phyloP scores from a whole-genome alignment of 129 eudicot species.

The Chrysanthemum makinoi region DNA sequence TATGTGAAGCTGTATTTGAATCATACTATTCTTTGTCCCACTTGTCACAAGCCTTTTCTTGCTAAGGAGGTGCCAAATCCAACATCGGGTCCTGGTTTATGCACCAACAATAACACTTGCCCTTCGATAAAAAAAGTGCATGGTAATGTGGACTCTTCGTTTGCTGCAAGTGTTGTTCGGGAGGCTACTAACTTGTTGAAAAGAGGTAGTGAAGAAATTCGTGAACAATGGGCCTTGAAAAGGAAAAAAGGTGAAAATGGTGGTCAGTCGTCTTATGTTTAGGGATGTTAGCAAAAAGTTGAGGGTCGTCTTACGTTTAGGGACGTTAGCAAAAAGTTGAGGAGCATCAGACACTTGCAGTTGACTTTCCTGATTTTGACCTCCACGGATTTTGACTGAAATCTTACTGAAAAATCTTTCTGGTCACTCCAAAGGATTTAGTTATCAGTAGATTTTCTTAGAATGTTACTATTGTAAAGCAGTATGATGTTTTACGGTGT shows the following conservation, averaged over 20 bases:
- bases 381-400: too few relatives aligned
- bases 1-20: conserved; percentile 54
- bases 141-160: too few relatives aligned
- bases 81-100: background rate
- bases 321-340: background rate
- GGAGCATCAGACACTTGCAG: too few relatives aligned
- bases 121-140: conserved; percentile 34
- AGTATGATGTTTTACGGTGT: background rate
- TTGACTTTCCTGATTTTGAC: too few relatives aligned
- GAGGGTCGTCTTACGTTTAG: background rate
- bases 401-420: too few relatives aligned
- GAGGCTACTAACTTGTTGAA: conserved; percentile 38
- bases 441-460: too few relatives aligned
- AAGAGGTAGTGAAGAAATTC: conserved; percentile 34
- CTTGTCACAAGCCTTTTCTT: conserved; percentile 50
- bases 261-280: background rate
- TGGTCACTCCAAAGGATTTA: too few relatives aligned
- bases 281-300: background rate
- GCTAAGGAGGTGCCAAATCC: conserved; percentile 71
- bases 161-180: too few relatives aligned
- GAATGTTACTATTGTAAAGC: background rate
- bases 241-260: conserved; percentile 32
- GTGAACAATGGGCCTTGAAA: conserved; percentile 33
- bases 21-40: conserved; percentile 52
- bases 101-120: too few relatives aligned